Evolutionary conservation across 2,329 filamentous ascomycete species (phyloP).

Genomic region (Apiospora saccharicola): DNA sequence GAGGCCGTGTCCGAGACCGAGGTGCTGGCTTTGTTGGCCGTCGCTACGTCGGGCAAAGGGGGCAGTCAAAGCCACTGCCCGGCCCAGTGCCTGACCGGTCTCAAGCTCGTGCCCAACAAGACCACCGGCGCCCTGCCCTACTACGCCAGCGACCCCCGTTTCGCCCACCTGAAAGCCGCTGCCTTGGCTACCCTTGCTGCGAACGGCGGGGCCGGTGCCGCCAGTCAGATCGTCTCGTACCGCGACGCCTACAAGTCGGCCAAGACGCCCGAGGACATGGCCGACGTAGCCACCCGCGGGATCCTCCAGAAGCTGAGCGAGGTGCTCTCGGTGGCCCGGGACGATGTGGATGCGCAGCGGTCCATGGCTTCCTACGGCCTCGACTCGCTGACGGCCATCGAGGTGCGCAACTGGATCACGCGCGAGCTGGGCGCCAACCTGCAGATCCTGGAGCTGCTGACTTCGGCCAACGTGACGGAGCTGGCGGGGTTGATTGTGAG

Average conservation of each 20-base stretch:
- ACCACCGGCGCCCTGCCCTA: conserved; percentile 57
- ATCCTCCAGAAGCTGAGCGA: conserved; percentile 40
- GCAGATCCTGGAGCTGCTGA: conserved; percentile 63
- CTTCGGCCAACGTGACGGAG: conserved; percentile 49
- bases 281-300: conserved; percentile 36
- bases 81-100: conserved; percentile 37
- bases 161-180: conserved; percentile 54
- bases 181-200: conserved; percentile 45
- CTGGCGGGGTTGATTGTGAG: conserved; percentile 25
- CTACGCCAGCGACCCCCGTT: conserved; percentile 62
- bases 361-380: conserved; percentile 29
- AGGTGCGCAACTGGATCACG: conserved; percentile 27
- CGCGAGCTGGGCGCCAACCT: conserved; percentile 57
- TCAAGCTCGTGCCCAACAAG: conserved; percentile 42
- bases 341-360: conserved; percentile 34
- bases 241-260: conserved; percentile 39
- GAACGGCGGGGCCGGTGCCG: conserved; percentile 51
- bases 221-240: conserved; percentile 42
- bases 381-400: conserved; percentile 22
- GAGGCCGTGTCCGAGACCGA: conserved; percentile 32
- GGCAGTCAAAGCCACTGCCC: conserved; percentile 39
- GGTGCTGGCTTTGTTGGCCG: conserved; percentile 38
- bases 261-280: background rate
- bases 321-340: conserved; percentile 32
- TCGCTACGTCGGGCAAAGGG: conserved; percentile 31